Evolutionary conservation across 805 yeast genomes (phyloP).

Genomic region (Metschnikowia peoriensis): DNA sequence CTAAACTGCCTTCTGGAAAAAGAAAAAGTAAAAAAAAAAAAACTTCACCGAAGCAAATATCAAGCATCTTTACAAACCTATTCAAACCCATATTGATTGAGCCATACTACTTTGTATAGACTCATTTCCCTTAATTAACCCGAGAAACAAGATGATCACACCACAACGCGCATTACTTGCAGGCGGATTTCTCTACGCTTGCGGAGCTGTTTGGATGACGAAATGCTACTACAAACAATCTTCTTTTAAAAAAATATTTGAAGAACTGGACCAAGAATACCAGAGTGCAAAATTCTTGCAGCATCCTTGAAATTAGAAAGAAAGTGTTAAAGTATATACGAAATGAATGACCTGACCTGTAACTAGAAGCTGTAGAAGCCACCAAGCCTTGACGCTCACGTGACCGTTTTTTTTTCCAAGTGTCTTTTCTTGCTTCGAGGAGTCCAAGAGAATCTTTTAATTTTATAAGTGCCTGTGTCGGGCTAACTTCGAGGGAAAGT

Average conservation of each 20-base stretch:
- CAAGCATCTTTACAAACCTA: not conserved
- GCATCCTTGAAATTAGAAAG: constrained; percentile 14
- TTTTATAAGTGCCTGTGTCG: too few species aligned
- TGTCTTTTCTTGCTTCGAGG: too few species aligned
- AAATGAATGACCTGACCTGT: not conserved
- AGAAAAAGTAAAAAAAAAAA: not conserved
- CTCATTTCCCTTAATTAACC: not conserved
- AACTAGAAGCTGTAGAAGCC: not conserved
- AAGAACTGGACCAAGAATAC: constrained; percentile 28
- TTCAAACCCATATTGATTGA: not conserved
- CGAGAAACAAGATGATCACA: constrained; percentile 6
- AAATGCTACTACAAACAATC: constrained; percentile 31
- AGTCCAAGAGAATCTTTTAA: too few species aligned
- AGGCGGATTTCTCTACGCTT: constrained; percentile 34
- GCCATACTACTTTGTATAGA: not conserved
- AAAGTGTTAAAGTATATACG: not conserved
- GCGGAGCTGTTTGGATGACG: constrained; percentile 34
- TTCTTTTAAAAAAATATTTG: constrained; percentile 29
- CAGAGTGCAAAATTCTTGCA: constrained; percentile 26
- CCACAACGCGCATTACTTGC: constrained; percentile 27
- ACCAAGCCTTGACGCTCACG: too few species aligned
- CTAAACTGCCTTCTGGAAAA: not conserved
- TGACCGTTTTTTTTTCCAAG: too few species aligned
- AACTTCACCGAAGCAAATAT: not conserved
- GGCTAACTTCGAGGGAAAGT: too few species aligned